Conservation (phyloP, 805 yeast genomes). For the Grigorovia humatica region DNA sequence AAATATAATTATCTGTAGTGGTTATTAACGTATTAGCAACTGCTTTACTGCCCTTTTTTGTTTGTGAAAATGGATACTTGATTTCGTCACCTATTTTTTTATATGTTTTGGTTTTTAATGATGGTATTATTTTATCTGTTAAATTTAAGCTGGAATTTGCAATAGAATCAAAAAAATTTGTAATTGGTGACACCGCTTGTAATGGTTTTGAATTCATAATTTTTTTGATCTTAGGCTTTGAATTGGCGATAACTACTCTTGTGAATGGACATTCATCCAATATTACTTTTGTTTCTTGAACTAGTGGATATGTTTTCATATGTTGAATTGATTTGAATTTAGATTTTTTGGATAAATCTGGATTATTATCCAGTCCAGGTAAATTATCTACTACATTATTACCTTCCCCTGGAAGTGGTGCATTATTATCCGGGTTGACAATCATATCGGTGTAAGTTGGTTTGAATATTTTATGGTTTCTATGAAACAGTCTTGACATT, state of each 20-base stretch:
- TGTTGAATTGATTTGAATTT: conserved; percentile 32
- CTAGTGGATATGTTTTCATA: conserved; percentile 39
- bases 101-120: conserved; percentile 43
- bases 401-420: background rate
- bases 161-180: conserved; percentile 39
- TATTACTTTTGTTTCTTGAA: conserved; percentile 31
- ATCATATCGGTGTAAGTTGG: background rate
- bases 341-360: background rate
- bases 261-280: conserved; percentile 31
- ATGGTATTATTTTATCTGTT: conserved; percentile 53
- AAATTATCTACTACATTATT: background rate
- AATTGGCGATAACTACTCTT: conserved; percentile 25
- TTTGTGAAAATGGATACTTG: conserved; percentile 42
- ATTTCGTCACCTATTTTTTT: conserved; percentile 39
- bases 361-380: background rate
- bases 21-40: conserved; percentile 24
- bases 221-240: conserved; percentile 26
- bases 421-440: background rate
- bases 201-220: conserved; percentile 24
- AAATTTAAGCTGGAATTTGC: conserved; percentile 46
- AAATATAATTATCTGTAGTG: conserved; percentile 29
- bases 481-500: conserved; percentile 5
- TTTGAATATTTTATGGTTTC: background rate
- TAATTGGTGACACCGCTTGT: conserved; percentile 34
- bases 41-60: conserved; percentile 31